Evolutionary conservation across 768 basidiomycete species (phyloP).

Genomic region (Tylopilus rubrobrunneus): DNA sequence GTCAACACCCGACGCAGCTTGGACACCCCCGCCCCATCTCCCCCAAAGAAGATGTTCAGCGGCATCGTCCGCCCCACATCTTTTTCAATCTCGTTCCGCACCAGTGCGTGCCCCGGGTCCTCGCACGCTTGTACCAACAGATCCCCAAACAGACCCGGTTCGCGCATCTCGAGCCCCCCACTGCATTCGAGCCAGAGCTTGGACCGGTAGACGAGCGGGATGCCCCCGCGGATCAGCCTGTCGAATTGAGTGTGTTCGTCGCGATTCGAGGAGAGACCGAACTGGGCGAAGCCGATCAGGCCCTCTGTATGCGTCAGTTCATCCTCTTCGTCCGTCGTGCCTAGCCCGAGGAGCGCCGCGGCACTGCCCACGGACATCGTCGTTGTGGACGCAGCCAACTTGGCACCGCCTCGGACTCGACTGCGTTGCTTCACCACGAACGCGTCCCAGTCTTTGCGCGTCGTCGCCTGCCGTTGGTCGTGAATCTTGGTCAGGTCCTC

Average conservation of each 20-base stretch:
- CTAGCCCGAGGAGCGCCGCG: slow-evolving; percentile 66
- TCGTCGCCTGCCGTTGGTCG: slow-evolving; percentile 67
- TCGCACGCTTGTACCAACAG: slow-evolving; percentile 54
- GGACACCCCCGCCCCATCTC: slow-evolving; percentile 90
- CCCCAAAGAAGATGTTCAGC: slow-evolving; percentile 93
- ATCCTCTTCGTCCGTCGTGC: slow-evolving; percentile 60
- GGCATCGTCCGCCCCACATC: slow-evolving; percentile 93
- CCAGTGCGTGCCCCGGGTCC: slow-evolving; percentile 42
- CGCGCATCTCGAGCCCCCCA: slow-evolving; percentile 86
- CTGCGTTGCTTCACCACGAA: slow-evolving; percentile 77
- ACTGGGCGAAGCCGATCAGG: slow-evolving; percentile 86
- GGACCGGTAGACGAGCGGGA: slow-evolving; percentile 82
- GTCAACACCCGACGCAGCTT: slow-evolving; percentile 87
- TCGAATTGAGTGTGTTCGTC: slow-evolving; percentile 80
- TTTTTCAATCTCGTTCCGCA: slow-evolving; percentile 87
- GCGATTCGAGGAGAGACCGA: slow-evolving; percentile 65
- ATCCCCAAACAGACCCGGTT: slow-evolving; percentile 88
- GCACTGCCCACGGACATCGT: slow-evolving; percentile 39
- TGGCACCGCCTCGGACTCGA: slow-evolving; percentile 37
- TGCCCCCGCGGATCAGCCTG: slow-evolving; percentile 72
- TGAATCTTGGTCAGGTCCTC: slow-evolving; percentile 77
- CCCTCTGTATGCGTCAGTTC: slow-evolving; percentile 81
- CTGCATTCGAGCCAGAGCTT: slow-evolving; percentile 94
- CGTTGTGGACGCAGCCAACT: slow-evolving; percentile 15
- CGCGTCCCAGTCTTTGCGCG: slow-evolving; percentile 80